A percentile compares a stretch with the other conserved stretches of the same genome.
Conservation (phyloP, 78 protist species). For the Dictyostelium brefeldianum region DNA sequence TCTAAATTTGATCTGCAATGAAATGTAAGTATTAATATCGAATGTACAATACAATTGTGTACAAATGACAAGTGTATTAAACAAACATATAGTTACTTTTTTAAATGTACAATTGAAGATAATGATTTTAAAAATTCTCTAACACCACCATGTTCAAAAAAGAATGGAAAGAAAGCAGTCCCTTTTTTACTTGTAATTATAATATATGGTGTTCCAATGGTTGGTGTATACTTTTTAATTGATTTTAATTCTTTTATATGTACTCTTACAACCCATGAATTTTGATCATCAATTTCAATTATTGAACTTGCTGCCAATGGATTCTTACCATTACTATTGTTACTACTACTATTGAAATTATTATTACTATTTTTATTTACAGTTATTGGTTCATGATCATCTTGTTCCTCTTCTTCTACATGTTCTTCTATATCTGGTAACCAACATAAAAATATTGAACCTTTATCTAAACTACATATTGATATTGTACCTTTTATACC, state of each 20-base stretch:
- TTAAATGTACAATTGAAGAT: slow-evolving; percentile 49
- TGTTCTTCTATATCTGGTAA: slow-evolving; percentile 7
- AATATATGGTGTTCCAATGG: slow-evolving; percentile 72
- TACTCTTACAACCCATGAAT: slow-evolving; percentile 30
- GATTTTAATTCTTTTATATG: slow-evolving; percentile 39
- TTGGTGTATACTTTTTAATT: slow-evolving; percentile 81
- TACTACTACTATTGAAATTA: background rate
- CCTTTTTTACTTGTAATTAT: slow-evolving; percentile 46
- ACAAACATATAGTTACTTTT: slow-evolving; percentile 20
- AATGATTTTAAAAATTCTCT: slow-evolving; percentile 75
- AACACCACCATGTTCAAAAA: slow-evolving; percentile 84
- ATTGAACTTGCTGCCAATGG: background rate
- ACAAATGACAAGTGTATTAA: background rate
- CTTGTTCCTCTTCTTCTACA: background rate
- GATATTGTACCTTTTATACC: slow-evolving; percentile 71
- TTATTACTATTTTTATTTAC: background rate
- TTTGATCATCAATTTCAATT: background rate
- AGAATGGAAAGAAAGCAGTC: slow-evolving; percentile 73
- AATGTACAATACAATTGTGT: too few relatives aligned
- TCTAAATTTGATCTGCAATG: slow-evolving; percentile 55
- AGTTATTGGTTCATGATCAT: background rate
- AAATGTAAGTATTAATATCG: background rate
- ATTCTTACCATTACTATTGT: background rate
- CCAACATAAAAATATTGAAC: slow-evolving; percentile 47
- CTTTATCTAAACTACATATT: slow-evolving; percentile 30